Conservation (phyloP, 306 rosid species). For the Quercus cerris region DNA sequence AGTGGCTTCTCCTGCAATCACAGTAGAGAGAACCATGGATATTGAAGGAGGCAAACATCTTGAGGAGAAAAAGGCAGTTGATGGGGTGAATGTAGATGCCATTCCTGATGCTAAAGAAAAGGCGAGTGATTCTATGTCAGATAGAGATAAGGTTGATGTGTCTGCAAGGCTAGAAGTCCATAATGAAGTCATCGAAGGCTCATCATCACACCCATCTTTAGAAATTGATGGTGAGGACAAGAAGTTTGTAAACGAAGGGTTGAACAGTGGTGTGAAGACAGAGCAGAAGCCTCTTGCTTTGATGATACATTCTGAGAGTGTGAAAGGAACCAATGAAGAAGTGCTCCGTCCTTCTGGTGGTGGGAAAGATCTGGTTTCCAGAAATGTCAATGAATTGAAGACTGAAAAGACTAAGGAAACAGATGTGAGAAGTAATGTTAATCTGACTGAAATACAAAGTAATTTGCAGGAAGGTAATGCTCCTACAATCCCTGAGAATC, state of each 20-base stretch:
- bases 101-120: slow-evolving; percentile 26
- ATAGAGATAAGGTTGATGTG: slow-evolving; percentile 25
- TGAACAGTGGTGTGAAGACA: slow-evolving; percentile 19
- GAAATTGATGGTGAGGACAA: slow-evolving; percentile 33
- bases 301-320: slow-evolving; percentile 23
- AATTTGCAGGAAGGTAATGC: slow-evolving; percentile 17
- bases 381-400: slow-evolving; percentile 33
- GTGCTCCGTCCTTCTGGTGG: slow-evolving; percentile 21
- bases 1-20: slow-evolving; percentile 15
- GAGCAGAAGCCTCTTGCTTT: slow-evolving; percentile 30
- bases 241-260: slow-evolving; percentile 14
- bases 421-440: slow-evolving; percentile 14
- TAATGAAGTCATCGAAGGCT: slow-evolving; percentile 25
- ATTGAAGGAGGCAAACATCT: slow-evolving; percentile 25
- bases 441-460: slow-evolving; percentile 29
- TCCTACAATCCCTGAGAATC: slow-evolving; percentile 20
- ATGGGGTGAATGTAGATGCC: slow-evolving; percentile 27
- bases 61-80: slow-evolving; percentile 24
- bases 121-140: slow-evolving; percentile 13
- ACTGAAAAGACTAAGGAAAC: slow-evolving; percentile 30
- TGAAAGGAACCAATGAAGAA: slow-evolving; percentile 31
- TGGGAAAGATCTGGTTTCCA: slow-evolving; percentile 31
- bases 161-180: slow-evolving; percentile 26
- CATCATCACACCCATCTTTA: slow-evolving; percentile 1
- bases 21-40: slow-evolving; percentile 33